Conservation (phyloP, 2,329 filamentous ascomycete genomes). For the Gnomoniopsis smithogilvyi region DNA sequence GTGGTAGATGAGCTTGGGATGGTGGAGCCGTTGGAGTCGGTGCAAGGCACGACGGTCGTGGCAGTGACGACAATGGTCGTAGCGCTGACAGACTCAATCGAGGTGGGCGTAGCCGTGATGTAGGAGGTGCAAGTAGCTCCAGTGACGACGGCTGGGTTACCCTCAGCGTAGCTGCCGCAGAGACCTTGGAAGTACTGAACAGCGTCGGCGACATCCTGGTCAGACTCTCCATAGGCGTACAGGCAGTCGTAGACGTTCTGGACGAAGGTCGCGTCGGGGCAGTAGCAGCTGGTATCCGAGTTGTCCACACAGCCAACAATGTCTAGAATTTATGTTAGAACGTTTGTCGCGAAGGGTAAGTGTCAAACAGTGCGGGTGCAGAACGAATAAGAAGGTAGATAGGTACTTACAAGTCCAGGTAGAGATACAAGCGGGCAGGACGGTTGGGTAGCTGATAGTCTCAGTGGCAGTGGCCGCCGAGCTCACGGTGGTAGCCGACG, state of each 20-base stretch:
- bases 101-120: constrained; percentile 48
- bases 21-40: constrained; percentile 40
- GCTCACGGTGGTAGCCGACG: constrained; percentile 38
- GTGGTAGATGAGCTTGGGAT: constrained; percentile 35
- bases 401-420: constrained; percentile 65
- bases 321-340: constrained; percentile 24
- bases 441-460: constrained; percentile 59
- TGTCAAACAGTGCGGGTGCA: not conserved
- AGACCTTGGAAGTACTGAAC: constrained; percentile 87
- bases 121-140: constrained; percentile 62
- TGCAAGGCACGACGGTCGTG: constrained; percentile 50
- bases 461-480: constrained; percentile 34
- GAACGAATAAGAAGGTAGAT: not conserved
- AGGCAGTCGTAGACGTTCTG: constrained; percentile 79
- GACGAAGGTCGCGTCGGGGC: constrained; percentile 73
- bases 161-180: constrained; percentile 69
- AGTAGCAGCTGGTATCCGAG: constrained; percentile 37
- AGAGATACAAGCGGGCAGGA: constrained; percentile 87
- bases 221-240: constrained; percentile 67
- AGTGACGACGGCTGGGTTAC: constrained; percentile 85
- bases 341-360: not conserved
- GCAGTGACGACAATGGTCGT: constrained; percentile 48
- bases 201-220: constrained; percentile 65
- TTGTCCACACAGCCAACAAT: constrained; percentile 75
- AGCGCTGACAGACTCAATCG: constrained; percentile 33